Evolutionary conservation across 176 grass and related monocot genomes (phyloP).

Genomic region (Oryza australiensis): DNA sequence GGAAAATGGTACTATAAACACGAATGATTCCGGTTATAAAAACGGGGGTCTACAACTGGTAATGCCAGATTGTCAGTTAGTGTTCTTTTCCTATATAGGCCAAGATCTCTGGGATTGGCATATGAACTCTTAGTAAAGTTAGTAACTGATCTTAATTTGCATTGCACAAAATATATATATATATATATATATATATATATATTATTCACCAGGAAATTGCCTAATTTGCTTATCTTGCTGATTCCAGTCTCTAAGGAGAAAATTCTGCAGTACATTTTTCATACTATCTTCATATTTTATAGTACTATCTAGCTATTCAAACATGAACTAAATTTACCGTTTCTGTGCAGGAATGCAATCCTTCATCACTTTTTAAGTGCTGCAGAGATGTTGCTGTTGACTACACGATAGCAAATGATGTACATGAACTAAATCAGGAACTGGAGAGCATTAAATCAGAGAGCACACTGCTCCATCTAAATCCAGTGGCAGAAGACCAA

Average conservation of each 20-base stretch:
- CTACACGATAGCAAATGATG: conserved; percentile 20
- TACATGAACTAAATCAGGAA: conserved; percentile 43
- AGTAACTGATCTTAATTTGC: background rate
- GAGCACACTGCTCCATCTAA: background rate
- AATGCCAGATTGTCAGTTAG: background rate
- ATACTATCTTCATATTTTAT: background rate
- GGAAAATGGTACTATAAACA: too few relatives aligned
- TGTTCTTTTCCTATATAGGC: background rate
- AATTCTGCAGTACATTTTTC: background rate
- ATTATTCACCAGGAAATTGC: background rate
- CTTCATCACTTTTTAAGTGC: conserved; percentile 36
- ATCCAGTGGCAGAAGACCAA: conserved; percentile 33
- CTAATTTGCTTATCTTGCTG: background rate
- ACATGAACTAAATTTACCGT: background rate
- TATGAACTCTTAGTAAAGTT: background rate
- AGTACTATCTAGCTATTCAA: background rate
- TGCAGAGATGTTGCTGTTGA: conserved; percentile 38
- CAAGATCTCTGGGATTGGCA: background rate
- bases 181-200: too few relatives aligned
- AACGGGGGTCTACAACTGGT: too few relatives aligned
- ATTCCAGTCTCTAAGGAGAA: background rate
- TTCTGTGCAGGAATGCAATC: conserved; percentile 42
- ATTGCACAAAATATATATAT: background rate
- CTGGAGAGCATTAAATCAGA: conserved; percentile 9
- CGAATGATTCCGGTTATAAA: too few relatives aligned